Evolutionary conservation across 441 rosid genomes (phyloP), one percentile per base, ranked within the genome.

Genomic region (Erodium texanum): DNA sequence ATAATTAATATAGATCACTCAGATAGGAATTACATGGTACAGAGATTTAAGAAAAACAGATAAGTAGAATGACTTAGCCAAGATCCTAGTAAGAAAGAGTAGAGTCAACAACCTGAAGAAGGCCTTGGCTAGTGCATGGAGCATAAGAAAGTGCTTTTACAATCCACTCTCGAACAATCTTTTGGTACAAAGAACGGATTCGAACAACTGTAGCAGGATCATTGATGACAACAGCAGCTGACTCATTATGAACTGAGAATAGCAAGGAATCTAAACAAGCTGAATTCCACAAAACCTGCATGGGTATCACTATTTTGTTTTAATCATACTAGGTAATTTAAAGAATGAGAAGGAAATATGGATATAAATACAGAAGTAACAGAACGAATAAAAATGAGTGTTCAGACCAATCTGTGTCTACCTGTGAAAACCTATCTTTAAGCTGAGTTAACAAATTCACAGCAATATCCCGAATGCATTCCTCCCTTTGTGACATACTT

Each of bases 271-370:
- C 99, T 56, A 92, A 79, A 80, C 97, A 95, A 66, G 98, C 87
- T n/a, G 99, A 90, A 80, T 86, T 87, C 99, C 99, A 95, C 79
- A 95, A 82, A 69, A 92, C 87, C 99, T 95, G 94, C 84, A 83
- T 63, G 74, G 23, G 71, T 50, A 32, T 24, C 70, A 58, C 66
- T 67, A 66, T 56, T 24, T 68, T 68, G 38, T 56, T 73, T 75
- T 71, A 75, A 67, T 56, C 32, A 59, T 66, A 75, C 64, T 34
- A n/a, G 7, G 56, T 7, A 50, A 75, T 64, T 71, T 54, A 58
- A 24, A 45, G 14, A 75, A 52, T 68, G 68, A 66, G 32, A 75
- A 43, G 62, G 58, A 14, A 48, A 68, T 36, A n/a, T 24, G 27
- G 16, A 9, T 15, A 36, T 20, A 73, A 69, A 58, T 20, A 27